Conservation (phyloP, 164 flowering plant genomes). For the grape (Vitis vinifera) region ASM3070453v1 NC_081810.1:6962501-6963000, state of each 20-base stretch:
- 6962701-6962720: conserved; percentile 99
- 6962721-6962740: conserved; percentile 98
- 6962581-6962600: conserved; percentile 99
- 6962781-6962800: conserved; percentile 98
- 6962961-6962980: conserved; percentile 98
- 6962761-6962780: conserved; percentile 96
- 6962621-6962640: conserved; percentile 99
- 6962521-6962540: conserved; percentile 99
- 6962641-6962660: conserved; percentile 99
- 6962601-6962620: conserved; percentile 96
- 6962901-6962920: conserved; percentile 92
- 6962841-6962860: conserved; percentile 97
- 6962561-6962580: conserved; percentile 98
- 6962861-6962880: conserved; percentile 99
- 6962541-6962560: conserved; percentile 97
- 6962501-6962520: conserved; percentile 98
- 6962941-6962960: conserved; percentile 99
- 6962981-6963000: conserved; percentile 98
- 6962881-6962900: conserved; percentile 96
- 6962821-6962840: conserved; percentile 99
- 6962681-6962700: conserved; percentile 95
- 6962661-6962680: conserved; percentile 87
- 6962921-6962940: conserved; percentile 98
- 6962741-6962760: conserved; percentile 97
- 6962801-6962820: conserved; percentile 98